A percentile compares a stretch with the other conserved stretches of the same genome.
Conservation (phyloP, 2,329 filamentous ascomycete species). For the Penicillium hordei region DNA sequence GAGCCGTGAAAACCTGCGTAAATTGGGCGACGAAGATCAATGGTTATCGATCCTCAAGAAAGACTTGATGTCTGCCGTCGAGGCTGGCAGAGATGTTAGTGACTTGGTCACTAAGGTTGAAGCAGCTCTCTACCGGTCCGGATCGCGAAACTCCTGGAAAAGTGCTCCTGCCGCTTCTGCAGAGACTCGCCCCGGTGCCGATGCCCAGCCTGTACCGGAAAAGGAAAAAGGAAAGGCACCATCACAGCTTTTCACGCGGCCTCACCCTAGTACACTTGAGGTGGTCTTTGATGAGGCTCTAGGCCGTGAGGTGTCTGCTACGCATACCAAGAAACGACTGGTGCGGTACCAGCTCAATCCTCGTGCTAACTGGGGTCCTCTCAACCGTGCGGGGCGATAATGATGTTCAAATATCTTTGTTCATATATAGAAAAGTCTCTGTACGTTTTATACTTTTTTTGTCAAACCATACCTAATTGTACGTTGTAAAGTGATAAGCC, state of each 20-base stretch:
- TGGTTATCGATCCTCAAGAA: constrained; percentile 35
- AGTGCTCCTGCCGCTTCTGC: neutral
- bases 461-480: neutral
- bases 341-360: constrained; percentile 90
- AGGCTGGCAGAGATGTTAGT: constrained; percentile 35
- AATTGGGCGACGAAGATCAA: constrained; percentile 35
- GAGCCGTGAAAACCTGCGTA: constrained; percentile 34
- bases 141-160: constrained; percentile 23
- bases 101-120: constrained; percentile 47
- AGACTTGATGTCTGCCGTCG: constrained; percentile 37
- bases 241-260: constrained; percentile 12
- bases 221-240: neutral
- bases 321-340: constrained; percentile 62
- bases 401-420: neutral
- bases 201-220: neutral
- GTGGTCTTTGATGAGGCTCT: constrained; percentile 79
- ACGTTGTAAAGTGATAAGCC: neutral
- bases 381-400: constrained; percentile 50
- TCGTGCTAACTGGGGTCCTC: constrained; percentile 88
- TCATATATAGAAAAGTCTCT: neutral
- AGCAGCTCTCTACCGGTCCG: constrained; percentile 44
- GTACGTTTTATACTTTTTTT: neutral
- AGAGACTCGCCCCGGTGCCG: neutral
- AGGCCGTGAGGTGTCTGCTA: constrained; percentile 60
- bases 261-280: constrained; percentile 49